Evolutionary conservation across 1,139 yeast genomes (phyloP).

Genomic region (Suzukiozyma palmioleophila): DNA sequence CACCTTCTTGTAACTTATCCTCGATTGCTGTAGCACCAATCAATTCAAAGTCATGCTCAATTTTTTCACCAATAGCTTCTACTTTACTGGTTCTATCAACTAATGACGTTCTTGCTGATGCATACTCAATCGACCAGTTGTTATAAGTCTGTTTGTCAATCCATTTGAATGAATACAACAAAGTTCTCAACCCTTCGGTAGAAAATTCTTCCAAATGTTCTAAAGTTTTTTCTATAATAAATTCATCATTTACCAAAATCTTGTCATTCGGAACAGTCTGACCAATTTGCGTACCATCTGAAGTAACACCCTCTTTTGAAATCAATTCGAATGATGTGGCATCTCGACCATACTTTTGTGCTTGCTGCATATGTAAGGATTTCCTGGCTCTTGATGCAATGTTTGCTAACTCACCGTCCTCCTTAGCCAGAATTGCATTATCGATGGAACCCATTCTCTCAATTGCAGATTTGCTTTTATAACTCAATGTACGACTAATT

Average conservation of each 20-base stretch:
- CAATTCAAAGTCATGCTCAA: constrained; percentile 65
- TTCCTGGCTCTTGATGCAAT: constrained; percentile 57
- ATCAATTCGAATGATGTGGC: constrained; percentile 1
- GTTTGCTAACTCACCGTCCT: constrained; percentile 54
- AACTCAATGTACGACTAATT: constrained; percentile 29
- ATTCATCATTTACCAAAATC: constrained; percentile 69
- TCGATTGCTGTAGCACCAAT: constrained; percentile 97
- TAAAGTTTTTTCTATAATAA: constrained; percentile 74
- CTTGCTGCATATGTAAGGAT: constrained; percentile 62
- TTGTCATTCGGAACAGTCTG: constrained; percentile 54
- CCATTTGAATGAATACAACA: constrained; percentile 79
- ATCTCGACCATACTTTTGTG: constrained; percentile 47
- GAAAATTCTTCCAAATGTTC: constrained; percentile 93
- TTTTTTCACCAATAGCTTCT: constrained; percentile 65
- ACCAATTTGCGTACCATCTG: neutral
- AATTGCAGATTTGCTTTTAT: constrained; percentile 11
- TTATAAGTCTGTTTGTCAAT: constrained; percentile 55
- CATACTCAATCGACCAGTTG: constrained; percentile 63
- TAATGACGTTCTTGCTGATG: constrained; percentile 74
- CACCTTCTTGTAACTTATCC: constrained; percentile 94
- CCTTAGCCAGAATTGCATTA: constrained; percentile 48
- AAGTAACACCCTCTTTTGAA: neutral
- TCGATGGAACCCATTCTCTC: constrained; percentile 47
- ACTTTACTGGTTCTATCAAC: constrained; percentile 61
- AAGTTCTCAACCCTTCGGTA: constrained; percentile 88